phyloP scores from a whole-genome alignment of 2,329 filamentous ascomycete species.

The Xylaria sp. region DNA sequence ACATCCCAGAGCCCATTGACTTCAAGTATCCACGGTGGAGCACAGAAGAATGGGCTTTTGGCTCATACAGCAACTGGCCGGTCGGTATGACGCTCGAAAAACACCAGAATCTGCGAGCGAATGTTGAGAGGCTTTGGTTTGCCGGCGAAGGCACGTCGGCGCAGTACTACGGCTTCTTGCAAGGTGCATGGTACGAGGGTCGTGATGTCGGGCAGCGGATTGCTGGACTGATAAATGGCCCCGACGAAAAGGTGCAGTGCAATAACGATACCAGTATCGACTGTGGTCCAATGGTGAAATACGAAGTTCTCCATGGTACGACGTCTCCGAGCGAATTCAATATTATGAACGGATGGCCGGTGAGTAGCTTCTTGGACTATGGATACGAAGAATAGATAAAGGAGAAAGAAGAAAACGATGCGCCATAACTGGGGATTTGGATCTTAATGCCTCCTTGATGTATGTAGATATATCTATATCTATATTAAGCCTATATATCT shows the following conservation, averaged over 20 bases:
- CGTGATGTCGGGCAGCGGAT: constrained; percentile 58
- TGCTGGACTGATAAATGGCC: constrained; percentile 50
- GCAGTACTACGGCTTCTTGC: constrained; percentile 73
- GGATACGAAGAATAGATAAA: constrained; percentile 36
- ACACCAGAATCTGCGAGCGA: constrained; percentile 75
- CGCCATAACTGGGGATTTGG: background rate
- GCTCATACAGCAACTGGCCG: constrained; percentile 76
- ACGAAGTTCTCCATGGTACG: constrained; percentile 51
- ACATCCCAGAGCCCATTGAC: constrained; percentile 67
- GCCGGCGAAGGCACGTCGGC: constrained; percentile 72
- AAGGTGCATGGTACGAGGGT: constrained; percentile 70
- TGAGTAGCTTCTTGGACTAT: constrained; percentile 50
- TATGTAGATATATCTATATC: too few species aligned
- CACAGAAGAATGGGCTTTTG: constrained; percentile 58
- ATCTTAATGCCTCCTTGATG: background rate
- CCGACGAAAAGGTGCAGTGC: constrained; percentile 29
- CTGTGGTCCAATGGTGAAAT: constrained; percentile 44
- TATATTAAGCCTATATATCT: background rate
- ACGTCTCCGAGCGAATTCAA: constrained; percentile 50
- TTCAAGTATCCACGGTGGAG: constrained; percentile 72
- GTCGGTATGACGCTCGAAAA: constrained; percentile 69
- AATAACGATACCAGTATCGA: constrained; percentile 41
- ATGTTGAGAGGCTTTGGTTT: constrained; percentile 69
- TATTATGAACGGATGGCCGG: constrained; percentile 52
- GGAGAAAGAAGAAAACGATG: background rate